Percentiles rank a stretch among this genome's conserved stretches.
These are phyloP conservation scores for Pistacia vera DNA, from an alignment of 345 rosid species.

Conservation along the genomic window DNA sequence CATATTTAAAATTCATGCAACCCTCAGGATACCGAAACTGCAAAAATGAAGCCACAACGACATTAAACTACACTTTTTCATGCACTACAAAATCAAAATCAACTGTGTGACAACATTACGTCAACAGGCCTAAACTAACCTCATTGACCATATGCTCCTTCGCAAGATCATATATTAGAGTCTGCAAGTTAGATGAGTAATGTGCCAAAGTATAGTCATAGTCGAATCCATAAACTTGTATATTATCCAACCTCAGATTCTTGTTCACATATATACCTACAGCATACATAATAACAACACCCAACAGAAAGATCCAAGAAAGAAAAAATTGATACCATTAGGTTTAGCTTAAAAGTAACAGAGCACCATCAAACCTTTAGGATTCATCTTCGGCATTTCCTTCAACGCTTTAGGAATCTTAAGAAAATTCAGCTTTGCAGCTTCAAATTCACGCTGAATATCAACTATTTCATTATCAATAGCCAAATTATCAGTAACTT, in stretches of 20 bases:
- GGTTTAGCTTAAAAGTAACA: background rate
- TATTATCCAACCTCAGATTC: conserved; percentile 77
- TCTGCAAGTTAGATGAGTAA: conserved; percentile 79
- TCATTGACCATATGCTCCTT: conserved; percentile 93
- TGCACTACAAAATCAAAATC: background rate
- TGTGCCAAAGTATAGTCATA: conserved; percentile 95
- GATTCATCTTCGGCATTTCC: conserved; percentile 82
- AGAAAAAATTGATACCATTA: background rate
- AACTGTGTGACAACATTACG: background rate
- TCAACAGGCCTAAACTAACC: conserved; percentile 41
- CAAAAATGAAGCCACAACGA: conserved; percentile 27
- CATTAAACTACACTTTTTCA: conserved; percentile 6
- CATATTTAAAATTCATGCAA: conserved; percentile 72
- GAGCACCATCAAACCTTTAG: conserved; percentile 55
- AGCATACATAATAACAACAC: conserved; percentile 10
- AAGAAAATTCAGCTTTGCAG: conserved; percentile 71
- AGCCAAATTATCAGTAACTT: conserved; percentile 20
- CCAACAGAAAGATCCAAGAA: conserved; percentile 3
- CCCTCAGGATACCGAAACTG: conserved; percentile 86
- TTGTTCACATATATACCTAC: conserved; percentile 86
- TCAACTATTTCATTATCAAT: conserved; percentile 48
- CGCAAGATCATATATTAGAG: conserved; percentile 90
- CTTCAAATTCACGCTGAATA: conserved; percentile 63
- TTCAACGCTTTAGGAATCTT: conserved; percentile 67
- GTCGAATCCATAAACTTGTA: conserved; percentile 94